Percentiles rank a stretch among this genome's conserved stretches.
Evolutionary conservation across 495 filamentous ascomycete species (phyloP).

Genomic region (Cercophora samala): DNA sequence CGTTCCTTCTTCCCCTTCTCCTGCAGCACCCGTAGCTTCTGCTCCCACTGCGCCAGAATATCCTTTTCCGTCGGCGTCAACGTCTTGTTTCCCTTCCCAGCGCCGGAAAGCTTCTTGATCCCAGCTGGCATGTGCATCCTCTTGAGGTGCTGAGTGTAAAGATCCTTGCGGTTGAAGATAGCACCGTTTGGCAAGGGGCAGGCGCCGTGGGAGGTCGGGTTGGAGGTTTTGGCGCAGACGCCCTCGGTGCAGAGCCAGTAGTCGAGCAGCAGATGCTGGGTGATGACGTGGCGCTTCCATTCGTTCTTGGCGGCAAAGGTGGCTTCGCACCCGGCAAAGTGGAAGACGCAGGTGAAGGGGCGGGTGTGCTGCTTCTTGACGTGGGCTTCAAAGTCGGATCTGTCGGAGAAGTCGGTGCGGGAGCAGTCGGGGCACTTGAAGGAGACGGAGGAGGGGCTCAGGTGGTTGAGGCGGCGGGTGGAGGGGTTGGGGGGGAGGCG

Average conservation of each 20-base stretch:
- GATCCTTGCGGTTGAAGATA: constrained; percentile 89
- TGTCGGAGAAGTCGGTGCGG: constrained; percentile 39
- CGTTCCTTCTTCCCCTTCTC: constrained; percentile 57
- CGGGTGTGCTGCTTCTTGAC: constrained; percentile 54
- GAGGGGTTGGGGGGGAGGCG: background rate
- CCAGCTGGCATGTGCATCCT: constrained; percentile 69
- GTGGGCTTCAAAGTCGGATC: constrained; percentile 44
- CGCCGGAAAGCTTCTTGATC: constrained; percentile 39
- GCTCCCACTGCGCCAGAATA: constrained; percentile 35
- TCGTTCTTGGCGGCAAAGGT: constrained; percentile 86
- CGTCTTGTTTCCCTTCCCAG: background rate
- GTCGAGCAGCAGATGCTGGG: constrained; percentile 74
- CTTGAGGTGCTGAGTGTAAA: constrained; percentile 84
- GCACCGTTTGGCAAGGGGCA: constrained; percentile 42
- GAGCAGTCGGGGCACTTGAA: constrained; percentile 23
- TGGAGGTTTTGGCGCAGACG: constrained; percentile 48
- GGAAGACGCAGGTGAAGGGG: constrained; percentile 76
- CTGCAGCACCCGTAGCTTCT: constrained; percentile 48
- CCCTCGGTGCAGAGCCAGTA: constrained; percentile 79
- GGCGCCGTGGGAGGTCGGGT: constrained; percentile 14
- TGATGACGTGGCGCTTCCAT: constrained; percentile 84
- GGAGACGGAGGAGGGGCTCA: constrained; percentile 5
- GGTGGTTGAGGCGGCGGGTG: background rate
- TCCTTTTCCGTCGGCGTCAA: background rate
- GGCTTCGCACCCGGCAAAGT: constrained; percentile 68